These are phyloP conservation scores for Sugiyamaella valdiviana DNA, from an alignment of 805 yeast species.

Conservation along the genomic window DNA sequence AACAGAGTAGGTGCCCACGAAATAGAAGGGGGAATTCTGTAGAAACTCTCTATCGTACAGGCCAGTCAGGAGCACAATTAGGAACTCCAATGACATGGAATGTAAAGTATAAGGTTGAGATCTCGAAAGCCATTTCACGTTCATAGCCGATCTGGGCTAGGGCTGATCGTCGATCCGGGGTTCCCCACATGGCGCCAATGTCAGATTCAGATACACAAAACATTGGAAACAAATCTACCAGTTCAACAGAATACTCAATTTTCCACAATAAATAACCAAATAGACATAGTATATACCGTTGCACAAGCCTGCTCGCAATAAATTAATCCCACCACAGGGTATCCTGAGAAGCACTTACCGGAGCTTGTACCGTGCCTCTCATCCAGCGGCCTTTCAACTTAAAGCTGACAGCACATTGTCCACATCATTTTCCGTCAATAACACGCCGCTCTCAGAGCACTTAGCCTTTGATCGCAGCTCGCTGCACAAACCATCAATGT, in stretches of 20 bases:
- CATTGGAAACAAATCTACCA: background rate
- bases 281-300: background rate
- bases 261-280: background rate
- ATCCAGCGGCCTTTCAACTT: background rate
- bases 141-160: too few relatives aligned
- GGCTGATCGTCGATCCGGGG: too few relatives aligned
- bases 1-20: too few relatives aligned
- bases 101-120: too few relatives aligned
- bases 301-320: background rate
- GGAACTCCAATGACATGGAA: too few relatives aligned
- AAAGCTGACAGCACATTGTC: slow-evolving; percentile 41
- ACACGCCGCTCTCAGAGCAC: slow-evolving; percentile 90
- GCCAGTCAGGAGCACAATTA: too few relatives aligned
- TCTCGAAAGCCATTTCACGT: too few relatives aligned
- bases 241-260: background rate
- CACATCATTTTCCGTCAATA: slow-evolving; percentile 75
- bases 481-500: slow-evolving; percentile 85
- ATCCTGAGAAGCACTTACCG: too few relatives aligned
- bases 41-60: too few relatives aligned
- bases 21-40: too few relatives aligned
- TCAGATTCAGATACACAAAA: too few relatives aligned
- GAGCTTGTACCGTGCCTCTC: too few relatives aligned
- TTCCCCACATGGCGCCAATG: background rate
- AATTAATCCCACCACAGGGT: background rate
- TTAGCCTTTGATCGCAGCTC: slow-evolving; percentile 91